Evolutionary conservation across 139 green algal genomes (phyloP), one percentile per base, ranked within the genome.

Genomic region (Chlamydomonas sp.): DNA sequence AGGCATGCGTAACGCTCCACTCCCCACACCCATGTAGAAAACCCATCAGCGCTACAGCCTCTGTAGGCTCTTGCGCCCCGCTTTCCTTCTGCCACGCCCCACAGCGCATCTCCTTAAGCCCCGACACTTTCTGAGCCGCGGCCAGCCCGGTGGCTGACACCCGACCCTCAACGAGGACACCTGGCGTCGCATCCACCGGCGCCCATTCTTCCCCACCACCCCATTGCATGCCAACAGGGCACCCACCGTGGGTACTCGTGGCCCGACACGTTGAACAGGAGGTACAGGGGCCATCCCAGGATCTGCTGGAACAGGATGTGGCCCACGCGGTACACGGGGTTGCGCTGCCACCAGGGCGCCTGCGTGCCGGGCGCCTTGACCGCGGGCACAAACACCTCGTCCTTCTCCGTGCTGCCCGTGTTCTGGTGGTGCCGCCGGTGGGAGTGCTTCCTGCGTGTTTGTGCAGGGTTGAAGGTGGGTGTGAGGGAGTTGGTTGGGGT

Each of bases 341-440:
- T 89, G 63, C 68, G 85, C 57, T 67, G 14, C 16, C 64, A 86
- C 75, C 78, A 82, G 63, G 57, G 85, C 0, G 69, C 8, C 83
- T 87, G 72, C 15, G 57, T 79, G 1, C 77, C 81, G 1, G 69
- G 1, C 1, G 86, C 64, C 74, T 83, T 90, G 5, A 91, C 76
- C 0, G 78, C 31, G 0, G 96, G 96, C 10, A 98, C 94, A 89
- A 98, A 98, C 64, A 98, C 97, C 95, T 99, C 97, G 86, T 99
- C 97, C 49, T 93, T 93, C 10, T 88, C 91, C 9, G 96, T 31
- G 87, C 77, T 95, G 78, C 93, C 95, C 10, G 96, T 99, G 94
- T 98, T 97, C 83, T 92, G 94, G 91, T 99, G 97, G 89, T 99
- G 97, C 12, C 97, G 90, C 9, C 95, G 88, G 90, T 99, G 97